Evolutionary conservation across 2,329 filamentous ascomycete species (phyloP).

Genomic region (Trichoderma semiorbis): DNA sequence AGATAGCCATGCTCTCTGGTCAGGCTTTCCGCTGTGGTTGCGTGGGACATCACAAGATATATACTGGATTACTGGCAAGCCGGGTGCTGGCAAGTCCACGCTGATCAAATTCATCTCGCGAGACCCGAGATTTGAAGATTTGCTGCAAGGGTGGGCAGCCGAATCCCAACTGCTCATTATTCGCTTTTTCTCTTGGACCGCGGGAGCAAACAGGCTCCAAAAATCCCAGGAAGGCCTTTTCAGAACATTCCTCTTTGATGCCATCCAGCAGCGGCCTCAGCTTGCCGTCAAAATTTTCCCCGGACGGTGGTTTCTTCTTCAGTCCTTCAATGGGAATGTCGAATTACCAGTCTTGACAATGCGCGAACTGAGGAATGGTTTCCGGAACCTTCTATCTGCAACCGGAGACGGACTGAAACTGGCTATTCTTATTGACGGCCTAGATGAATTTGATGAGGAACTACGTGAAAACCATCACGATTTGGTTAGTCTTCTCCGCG

Average conservation of each 20-base stretch:
- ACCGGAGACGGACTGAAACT: not conserved
- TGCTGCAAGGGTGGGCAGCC: not conserved
- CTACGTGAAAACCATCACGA: fast-evolving
- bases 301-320: not conserved
- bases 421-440: not conserved
- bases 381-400: not conserved
- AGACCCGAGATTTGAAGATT: not conserved
- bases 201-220: not conserved
- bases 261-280: not conserved
- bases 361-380: not conserved
- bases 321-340: not conserved
- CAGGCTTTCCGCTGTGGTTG: not conserved
- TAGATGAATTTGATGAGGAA: not conserved
- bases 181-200: not conserved
- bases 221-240: not conserved
- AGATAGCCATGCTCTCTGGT: not conserved
- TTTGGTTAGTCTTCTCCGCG: not conserved
- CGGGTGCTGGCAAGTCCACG: not conserved
- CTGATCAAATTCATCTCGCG: not conserved
- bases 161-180: not conserved
- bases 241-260: not conserved
- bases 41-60: fast-evolving
- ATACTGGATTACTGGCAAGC: not conserved
- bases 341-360: not conserved
- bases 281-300: not conserved